These are phyloP conservation scores for Williopsis jadinii DNA, from an alignment of 1,139 yeast genomes.

Conservation along the genomic window DNA sequence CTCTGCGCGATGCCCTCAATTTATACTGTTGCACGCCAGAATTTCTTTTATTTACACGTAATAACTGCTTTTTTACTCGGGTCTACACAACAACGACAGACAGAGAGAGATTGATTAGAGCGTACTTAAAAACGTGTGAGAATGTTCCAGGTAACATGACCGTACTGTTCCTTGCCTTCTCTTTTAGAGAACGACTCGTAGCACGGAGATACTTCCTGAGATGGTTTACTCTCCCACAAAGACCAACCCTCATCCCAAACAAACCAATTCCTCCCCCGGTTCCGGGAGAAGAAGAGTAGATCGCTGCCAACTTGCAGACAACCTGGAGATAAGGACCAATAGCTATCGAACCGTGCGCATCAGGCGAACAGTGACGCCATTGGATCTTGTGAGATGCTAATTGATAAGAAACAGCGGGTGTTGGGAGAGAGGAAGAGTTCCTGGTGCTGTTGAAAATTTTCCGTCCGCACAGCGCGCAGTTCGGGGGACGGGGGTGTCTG, in stretches of 20 bases:
- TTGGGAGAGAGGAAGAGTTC: too few relatives aligned
- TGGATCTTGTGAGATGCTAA: background rate
- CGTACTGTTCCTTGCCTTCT: slow-evolving; percentile 16
- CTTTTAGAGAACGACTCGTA: slow-evolving; percentile 8
- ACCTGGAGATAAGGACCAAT: slow-evolving; percentile 4
- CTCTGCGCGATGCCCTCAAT: too few relatives aligned
- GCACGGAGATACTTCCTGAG: slow-evolving; percentile 23
- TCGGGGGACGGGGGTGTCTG: too few relatives aligned
- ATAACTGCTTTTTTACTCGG: too few relatives aligned
- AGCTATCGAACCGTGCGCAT: slow-evolving; percentile 8
- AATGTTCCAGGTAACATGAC: slow-evolving; percentile 20
- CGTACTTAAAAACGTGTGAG: too few relatives aligned
- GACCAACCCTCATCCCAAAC: slow-evolving; percentile 1
- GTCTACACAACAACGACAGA: too few relatives aligned
- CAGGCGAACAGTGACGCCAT: slow-evolving; percentile 7
- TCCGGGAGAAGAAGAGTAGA: background rate
- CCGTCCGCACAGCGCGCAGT: too few relatives aligned
- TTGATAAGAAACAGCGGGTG: background rate
- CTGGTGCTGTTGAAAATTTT: too few relatives aligned
- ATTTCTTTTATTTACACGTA: too few relatives aligned
- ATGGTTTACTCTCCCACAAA: slow-evolving; percentile 9
- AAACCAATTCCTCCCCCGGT: background rate
- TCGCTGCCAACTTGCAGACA: slow-evolving; percentile 3
- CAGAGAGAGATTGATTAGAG: too few relatives aligned
- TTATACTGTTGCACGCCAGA: too few relatives aligned